Base-by-base conservation (phyloP, 148 eudicot species). In the Gaultheria prostrata region DNA sequence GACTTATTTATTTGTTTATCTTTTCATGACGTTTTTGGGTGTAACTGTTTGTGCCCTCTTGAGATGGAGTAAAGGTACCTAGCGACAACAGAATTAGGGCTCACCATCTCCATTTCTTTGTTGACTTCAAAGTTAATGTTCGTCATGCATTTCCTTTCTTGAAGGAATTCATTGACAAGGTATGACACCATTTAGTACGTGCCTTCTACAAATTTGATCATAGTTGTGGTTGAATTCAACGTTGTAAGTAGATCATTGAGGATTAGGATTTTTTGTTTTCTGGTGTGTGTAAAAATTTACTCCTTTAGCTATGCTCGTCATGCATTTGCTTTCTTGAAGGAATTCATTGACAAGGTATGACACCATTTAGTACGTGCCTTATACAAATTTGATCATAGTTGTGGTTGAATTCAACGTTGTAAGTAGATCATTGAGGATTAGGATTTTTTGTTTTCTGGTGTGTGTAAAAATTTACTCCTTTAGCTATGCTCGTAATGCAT, bases 351-450 rank as follows among this genome's bases (percentile, higher is more conserved):
- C 35, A 48, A 67, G 49, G 10, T 69, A 28, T 69, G 15, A 39
- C 56, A 20, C 61, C 18, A 56, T 46, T 80, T 46, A 45, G 74
- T 54, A 32, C 14, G 0, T 32, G 26, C 46, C 70, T 33, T 5
- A 21, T 26, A 80, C 56, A 67, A 71, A 72, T 21, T 82, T 70
- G 73, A 46, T 71, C 13, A 33, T 71, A 50, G 61, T 82, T 53
- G 30, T 71, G 61, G 49, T 14, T 6, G 13, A 30, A 51, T 51
- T 56, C 30, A 67, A 26, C 48, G 18, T 10, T 35, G 20, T 39
- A 39, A 39, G 43, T 39, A 39, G 43, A 39, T 39, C 43, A 39
- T 39, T 39, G 43, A 39, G 43, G 43, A 3, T 39, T 39, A 39
- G 43, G 43, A 39, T 39, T 39, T 39, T 39, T 39, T 39, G 43